These are phyloP conservation scores for Kodamaea jinghongensis DNA, from an alignment of 805 yeast genomes.

Conservation along the genomic window DNA sequence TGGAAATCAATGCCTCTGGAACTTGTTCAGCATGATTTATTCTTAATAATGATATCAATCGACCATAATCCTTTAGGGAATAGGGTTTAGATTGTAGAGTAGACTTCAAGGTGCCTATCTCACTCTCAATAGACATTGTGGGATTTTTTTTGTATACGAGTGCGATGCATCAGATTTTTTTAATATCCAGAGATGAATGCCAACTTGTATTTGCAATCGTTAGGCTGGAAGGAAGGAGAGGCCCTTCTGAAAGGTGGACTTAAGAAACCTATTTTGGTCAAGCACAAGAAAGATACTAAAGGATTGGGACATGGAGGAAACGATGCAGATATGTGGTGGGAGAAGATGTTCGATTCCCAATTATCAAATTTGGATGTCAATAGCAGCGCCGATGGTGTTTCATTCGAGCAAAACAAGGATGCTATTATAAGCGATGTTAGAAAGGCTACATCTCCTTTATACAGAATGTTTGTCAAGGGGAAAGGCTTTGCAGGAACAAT, in stretches of 20 bases:
- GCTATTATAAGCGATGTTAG: constrained; percentile 46
- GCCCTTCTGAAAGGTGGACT: constrained; percentile 79
- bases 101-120: constrained; percentile 10
- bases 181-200: constrained; percentile 58
- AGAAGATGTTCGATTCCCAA: constrained; percentile 89
- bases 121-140: constrained; percentile 3
- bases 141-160: neutral
- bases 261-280: constrained; percentile 80
- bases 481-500: constrained; percentile 80
- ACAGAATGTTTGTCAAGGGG: constrained; percentile 83
- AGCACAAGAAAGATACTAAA: constrained; percentile 85
- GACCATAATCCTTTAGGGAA: constrained; percentile 14
- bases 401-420: constrained; percentile 52
- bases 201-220: constrained; percentile 63
- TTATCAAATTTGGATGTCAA: constrained; percentile 69
- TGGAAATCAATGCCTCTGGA: too few relatives aligned
- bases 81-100: constrained; percentile 14
- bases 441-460: constrained; percentile 66
- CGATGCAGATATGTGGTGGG: constrained; percentile 96
- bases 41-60: constrained; percentile 14
- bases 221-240: constrained; percentile 93
- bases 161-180: constrained; percentile 3
- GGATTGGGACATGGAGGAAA: constrained; percentile 82
- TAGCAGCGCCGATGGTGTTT: constrained; percentile 33
- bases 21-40: neutral